These are phyloP conservation scores for Neurospora terricola DNA, from an alignment of 495 filamentous ascomycete genomes.

Conservation along the genomic window DNA sequence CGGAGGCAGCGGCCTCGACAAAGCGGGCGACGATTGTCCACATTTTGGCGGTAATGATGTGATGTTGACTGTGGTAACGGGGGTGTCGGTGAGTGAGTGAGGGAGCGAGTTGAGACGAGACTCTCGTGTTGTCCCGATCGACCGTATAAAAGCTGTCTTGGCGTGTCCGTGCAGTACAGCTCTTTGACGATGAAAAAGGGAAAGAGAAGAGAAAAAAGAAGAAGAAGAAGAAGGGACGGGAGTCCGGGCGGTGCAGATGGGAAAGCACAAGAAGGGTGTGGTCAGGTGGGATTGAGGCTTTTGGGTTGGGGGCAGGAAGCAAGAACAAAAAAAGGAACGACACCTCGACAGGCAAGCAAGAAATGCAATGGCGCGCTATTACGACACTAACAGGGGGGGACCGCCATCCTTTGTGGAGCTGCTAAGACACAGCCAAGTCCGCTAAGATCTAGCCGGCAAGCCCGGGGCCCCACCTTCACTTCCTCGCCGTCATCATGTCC, in stretches of 20 bases:
- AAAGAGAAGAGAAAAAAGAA: not conserved
- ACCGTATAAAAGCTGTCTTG: not conserved
- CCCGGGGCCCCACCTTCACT: not conserved
- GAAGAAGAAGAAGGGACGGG: not conserved
- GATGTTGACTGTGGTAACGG: not conserved
- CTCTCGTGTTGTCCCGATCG: not conserved
- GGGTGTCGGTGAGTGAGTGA: not conserved
- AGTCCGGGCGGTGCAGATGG: not conserved
- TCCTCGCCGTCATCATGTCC: too few relatives aligned
- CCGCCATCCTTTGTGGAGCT: not conserved
- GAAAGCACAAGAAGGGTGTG: not conserved
- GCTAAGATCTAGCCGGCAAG: not conserved
- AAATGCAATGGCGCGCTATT: not conserved
- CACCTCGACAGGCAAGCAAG: too few relatives aligned
- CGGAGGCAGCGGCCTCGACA: not conserved
- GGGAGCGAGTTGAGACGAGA: not conserved
- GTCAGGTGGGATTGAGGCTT: not conserved
- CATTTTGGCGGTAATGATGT: not conserved
- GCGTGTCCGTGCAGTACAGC: not conserved
- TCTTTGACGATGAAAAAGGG: not conserved
- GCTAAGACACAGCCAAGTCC: not conserved
- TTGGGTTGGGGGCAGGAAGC: not conserved
- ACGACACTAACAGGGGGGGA: not conserved
- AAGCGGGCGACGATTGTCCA: not conserved
- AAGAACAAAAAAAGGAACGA: not conserved